Percentiles rank a stretch among this genome's conserved stretches.
Conservation (phyloP, 2,329 filamentous ascomycete genomes). For the Hysterium pulicare region DNA sequence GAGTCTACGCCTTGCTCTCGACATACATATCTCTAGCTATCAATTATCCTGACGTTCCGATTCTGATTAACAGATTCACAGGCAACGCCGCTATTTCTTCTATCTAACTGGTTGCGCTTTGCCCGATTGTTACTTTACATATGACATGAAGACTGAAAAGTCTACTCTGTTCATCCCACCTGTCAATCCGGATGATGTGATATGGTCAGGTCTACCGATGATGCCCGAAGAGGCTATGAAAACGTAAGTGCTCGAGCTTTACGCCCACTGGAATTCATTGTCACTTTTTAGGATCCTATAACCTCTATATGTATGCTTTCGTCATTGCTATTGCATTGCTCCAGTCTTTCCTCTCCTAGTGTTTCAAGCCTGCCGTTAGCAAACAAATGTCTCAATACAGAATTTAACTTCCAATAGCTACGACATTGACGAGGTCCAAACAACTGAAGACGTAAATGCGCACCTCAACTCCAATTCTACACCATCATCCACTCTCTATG, state of each 20-base stretch:
- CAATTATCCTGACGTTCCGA: neutral
- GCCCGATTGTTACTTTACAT: slow-evolving; percentile 75
- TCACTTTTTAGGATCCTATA: too few relatives aligned
- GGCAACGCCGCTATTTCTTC: slow-evolving; percentile 89
- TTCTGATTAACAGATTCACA: slow-evolving; percentile 31
- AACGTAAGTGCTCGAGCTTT: slow-evolving; percentile 73
- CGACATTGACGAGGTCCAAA: slow-evolving; percentile 65
- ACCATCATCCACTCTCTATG: slow-evolving; percentile 58
- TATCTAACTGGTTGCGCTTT: slow-evolving; percentile 86
- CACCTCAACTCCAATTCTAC: slow-evolving; percentile 57
- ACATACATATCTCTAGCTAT: too few relatives aligned
- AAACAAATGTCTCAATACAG: neutral
- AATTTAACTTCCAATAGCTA: slow-evolving; percentile 20
- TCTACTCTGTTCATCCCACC: slow-evolving; percentile 90
- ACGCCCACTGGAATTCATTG: slow-evolving; percentile 28
- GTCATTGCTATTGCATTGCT: slow-evolving; percentile 9
- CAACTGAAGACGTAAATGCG: slow-evolving; percentile 71
- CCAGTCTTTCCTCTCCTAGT: slow-evolving; percentile 7
- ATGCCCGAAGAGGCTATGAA: slow-evolving; percentile 70
- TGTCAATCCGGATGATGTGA: slow-evolving; percentile 80
- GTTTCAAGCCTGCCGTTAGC: too few relatives aligned
- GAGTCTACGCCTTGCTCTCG: too few relatives aligned
- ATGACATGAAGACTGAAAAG: slow-evolving; percentile 70
- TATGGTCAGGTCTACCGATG: slow-evolving; percentile 88
- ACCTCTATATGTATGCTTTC: too few relatives aligned